Percentiles rank a stretch among this genome's conserved stretches.
These are phyloP conservation scores for Nakazawaea wyomingensis DNA, from an alignment of 805 yeast species.

Conservation along the genomic window DNA sequence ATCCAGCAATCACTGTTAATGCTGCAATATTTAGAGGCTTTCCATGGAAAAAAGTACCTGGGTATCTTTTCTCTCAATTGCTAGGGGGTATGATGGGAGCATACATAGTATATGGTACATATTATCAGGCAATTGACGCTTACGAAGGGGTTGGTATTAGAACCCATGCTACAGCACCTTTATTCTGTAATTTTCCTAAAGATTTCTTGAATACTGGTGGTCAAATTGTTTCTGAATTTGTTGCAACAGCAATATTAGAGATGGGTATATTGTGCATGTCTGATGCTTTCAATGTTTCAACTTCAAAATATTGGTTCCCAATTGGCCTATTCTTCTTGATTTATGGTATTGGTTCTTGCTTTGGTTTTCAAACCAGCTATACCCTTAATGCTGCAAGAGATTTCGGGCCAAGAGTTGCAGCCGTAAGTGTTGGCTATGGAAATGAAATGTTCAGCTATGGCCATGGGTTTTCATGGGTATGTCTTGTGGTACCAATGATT, in stretches of 20 bases:
- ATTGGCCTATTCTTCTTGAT: slow-evolving; percentile 40
- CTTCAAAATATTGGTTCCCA: slow-evolving; percentile 42
- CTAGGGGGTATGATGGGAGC: slow-evolving; percentile 46
- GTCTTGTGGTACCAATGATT: slow-evolving; percentile 42
- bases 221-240: slow-evolving; percentile 43
- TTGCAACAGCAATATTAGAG: slow-evolving; percentile 39
- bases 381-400: slow-evolving; percentile 54
- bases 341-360: slow-evolving; percentile 39
- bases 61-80: slow-evolving; percentile 41
- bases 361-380: slow-evolving; percentile 50
- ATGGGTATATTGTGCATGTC: slow-evolving; percentile 45
- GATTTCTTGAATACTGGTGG: slow-evolving; percentile 34
- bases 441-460: slow-evolving; percentile 32
- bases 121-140: slow-evolving; percentile 33
- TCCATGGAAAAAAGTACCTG: slow-evolving; percentile 43
- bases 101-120: slow-evolving; percentile 38
- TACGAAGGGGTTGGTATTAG: slow-evolving; percentile 29
- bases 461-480: slow-evolving; percentile 48
- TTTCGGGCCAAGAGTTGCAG: slow-evolving; percentile 47
- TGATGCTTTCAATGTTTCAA: slow-evolving; percentile 40
- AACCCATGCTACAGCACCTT: slow-evolving; percentile 33
- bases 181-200: slow-evolving; percentile 43
- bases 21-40: slow-evolving; percentile 46
- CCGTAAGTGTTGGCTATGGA: slow-evolving; percentile 43
- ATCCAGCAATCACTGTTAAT: slow-evolving; percentile 46